phyloP scores from a whole-genome alignment of 1,284 basidiomycete genomes.

The Malassezia furfur region DNA sequence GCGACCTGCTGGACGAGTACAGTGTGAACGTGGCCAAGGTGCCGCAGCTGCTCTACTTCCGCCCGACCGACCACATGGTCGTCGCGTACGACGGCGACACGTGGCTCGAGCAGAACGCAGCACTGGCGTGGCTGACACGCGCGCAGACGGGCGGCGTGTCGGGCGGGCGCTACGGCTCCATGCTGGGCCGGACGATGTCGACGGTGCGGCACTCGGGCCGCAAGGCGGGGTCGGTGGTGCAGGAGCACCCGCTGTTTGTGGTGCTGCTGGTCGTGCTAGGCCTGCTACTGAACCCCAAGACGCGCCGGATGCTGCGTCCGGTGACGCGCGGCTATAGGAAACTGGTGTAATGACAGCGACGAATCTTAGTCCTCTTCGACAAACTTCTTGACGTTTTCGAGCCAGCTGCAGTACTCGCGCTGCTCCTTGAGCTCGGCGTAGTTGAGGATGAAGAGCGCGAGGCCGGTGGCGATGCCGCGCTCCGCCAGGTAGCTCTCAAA shows the following conservation, averaged over 20 bases:
- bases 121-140: not conserved
- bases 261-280: constrained; percentile 1
- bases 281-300: constrained; percentile 8
- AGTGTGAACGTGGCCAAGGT: not conserved
- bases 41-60: constrained; percentile 4
- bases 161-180: constrained; percentile 5
- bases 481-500: constrained; percentile 74
- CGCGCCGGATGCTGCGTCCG: constrained; percentile 4
- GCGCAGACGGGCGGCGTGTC: not conserved
- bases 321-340: not conserved
- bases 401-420: constrained; percentile 81
- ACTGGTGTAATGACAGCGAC: constrained; percentile 5
- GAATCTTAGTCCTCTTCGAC: constrained; percentile 57
- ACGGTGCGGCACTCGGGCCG: not conserved
- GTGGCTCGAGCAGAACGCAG: not conserved
- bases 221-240: not conserved
- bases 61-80: not conserved
- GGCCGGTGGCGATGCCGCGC: constrained; percentile 71
- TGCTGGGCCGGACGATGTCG: constrained; percentile 6
- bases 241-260: constrained; percentile 5
- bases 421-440: constrained; percentile 48
- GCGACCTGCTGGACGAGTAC: constrained; percentile 19
- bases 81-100: not conserved
- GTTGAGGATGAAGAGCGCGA: constrained; percentile 54
- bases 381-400: constrained; percentile 72